Conservation (phyloP, 768 basidiomycete genomes). For the Rhodotorula babjevae region DNA sequence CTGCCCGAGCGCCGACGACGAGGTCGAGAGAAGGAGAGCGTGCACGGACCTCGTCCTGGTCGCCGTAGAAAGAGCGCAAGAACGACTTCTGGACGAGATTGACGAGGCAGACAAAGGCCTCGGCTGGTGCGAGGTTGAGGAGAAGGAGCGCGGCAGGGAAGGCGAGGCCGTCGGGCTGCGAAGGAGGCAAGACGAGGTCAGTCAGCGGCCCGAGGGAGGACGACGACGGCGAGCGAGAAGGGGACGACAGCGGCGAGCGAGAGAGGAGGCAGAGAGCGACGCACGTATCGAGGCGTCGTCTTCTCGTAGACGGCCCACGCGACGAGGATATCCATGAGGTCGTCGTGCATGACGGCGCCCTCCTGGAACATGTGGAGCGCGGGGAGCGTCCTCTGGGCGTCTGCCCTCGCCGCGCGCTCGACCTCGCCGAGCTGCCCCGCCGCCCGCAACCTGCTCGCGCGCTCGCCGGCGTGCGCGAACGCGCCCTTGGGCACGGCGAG, state of each 20-base stretch:
- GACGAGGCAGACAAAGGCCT: constrained; percentile 72
- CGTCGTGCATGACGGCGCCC: constrained; percentile 67
- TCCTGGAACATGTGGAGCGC: constrained; percentile 73
- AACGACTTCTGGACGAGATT: constrained; percentile 82
- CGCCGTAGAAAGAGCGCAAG: constrained; percentile 70
- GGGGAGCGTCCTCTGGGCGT: constrained; percentile 68
- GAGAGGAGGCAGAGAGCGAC: neutral
- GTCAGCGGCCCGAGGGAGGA: too few relatives aligned
- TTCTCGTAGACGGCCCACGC: constrained; percentile 88
- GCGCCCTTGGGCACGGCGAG: constrained; percentile 76
- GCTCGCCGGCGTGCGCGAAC: constrained; percentile 14
- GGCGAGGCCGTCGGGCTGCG: constrained; percentile 42
- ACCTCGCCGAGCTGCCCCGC: constrained; percentile 49
- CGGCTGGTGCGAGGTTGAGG: constrained; percentile 70
- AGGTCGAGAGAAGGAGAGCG: neutral
- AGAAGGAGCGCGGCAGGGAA: constrained; percentile 76
- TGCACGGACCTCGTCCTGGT: constrained; percentile 69
- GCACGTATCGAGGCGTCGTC: constrained; percentile 69
- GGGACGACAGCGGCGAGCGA: neutral
- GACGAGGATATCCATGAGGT: constrained; percentile 74
- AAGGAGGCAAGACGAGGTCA: too few relatives aligned
- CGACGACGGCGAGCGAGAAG: too few relatives aligned
- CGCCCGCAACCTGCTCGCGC: constrained; percentile 63
- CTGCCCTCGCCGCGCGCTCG: constrained; percentile 56
- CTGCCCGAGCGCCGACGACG: constrained; percentile 1